These are phyloP conservation scores for Austroboletus novae-zelandiae DNA, from an alignment of 1,284 basidiomycete species.

Conservation along the genomic window DNA sequence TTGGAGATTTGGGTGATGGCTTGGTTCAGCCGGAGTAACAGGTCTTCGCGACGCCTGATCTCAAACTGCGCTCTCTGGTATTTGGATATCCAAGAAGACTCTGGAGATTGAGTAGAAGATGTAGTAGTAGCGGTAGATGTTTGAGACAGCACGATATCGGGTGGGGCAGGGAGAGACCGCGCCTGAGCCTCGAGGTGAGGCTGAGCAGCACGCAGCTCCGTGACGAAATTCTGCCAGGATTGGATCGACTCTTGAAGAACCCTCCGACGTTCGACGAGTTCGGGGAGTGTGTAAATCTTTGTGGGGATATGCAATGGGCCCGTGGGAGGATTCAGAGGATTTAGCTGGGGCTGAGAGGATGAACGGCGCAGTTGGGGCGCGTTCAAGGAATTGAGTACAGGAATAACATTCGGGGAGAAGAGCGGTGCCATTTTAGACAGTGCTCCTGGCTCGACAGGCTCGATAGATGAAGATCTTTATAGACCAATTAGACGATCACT, in stretches of 20 bases:
- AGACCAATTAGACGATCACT: constrained; percentile 6
- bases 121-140: neutral
- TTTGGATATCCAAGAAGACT: constrained; percentile 24
- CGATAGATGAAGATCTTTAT: constrained; percentile 12
- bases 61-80: constrained; percentile 31
- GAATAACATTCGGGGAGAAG: neutral
- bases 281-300: constrained; percentile 26
- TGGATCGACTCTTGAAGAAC: constrained; percentile 31
- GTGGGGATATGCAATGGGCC: constrained; percentile 18
- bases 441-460: neutral
- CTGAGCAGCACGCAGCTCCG: constrained; percentile 20
- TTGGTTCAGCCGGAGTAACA: constrained; percentile 29
- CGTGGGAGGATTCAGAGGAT: constrained; percentile 16
- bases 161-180: neutral
- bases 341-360: constrained; percentile 28
- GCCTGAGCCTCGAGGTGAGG: constrained; percentile 15
- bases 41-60: constrained; percentile 32
- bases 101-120: constrained; percentile 10
- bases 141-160: constrained; percentile 1
- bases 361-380: constrained; percentile 29
- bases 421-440: neutral
- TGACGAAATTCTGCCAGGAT: constrained; percentile 20
- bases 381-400: constrained; percentile 10
- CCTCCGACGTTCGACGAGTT: constrained; percentile 27
- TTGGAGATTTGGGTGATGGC: constrained; percentile 25